Conservation (phyloP, 2,329 filamentous ascomycete species). For the Xylariaceae sp. region DNA sequence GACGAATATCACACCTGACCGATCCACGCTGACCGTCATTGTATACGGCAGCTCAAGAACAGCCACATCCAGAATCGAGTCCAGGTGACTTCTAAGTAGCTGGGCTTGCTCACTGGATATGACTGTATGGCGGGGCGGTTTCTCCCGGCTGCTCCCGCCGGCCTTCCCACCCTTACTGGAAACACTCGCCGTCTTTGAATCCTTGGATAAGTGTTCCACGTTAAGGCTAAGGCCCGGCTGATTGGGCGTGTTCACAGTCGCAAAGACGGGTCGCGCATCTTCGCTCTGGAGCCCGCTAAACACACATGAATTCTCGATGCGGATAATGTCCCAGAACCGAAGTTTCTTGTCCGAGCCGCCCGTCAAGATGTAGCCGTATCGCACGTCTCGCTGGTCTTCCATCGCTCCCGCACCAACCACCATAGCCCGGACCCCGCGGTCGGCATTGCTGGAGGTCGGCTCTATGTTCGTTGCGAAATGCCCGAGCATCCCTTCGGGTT, state of each 20-base stretch:
- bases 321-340: conserved; percentile 85
- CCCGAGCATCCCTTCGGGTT: conserved; percentile 76
- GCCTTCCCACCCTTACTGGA: conserved; percentile 18
- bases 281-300: conserved; percentile 71
- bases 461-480: conserved; percentile 76
- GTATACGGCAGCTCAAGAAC: conserved; percentile 83
- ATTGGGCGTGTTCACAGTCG: conserved; percentile 50
- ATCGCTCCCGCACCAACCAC: conserved; percentile 63
- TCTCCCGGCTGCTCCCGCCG: conserved; percentile 27
- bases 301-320: conserved; percentile 70
- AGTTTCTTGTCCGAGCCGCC: conserved; percentile 86
- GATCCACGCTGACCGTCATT: conserved; percentile 87
- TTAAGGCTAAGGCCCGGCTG: conserved; percentile 50
- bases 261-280: conserved; percentile 68
- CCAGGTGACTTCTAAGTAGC: conserved; percentile 77
- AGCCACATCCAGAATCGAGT: conserved; percentile 82
- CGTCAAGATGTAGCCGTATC: conserved; percentile 78
- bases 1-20: conserved; percentile 83
- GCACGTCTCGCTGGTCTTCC: conserved; percentile 65
- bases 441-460: conserved; percentile 41
- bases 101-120: conserved; percentile 85
- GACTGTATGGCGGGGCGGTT: conserved; percentile 69
- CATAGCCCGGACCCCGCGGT: conserved; percentile 64
- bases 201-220: conserved; percentile 53
- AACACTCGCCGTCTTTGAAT: conserved; percentile 18